A percentile compares a stretch with the other conserved stretches of the same genome.
Conservation (phyloP, 2,329 filamentous ascomycete species). For the Mycogone perniciosa region DNA sequence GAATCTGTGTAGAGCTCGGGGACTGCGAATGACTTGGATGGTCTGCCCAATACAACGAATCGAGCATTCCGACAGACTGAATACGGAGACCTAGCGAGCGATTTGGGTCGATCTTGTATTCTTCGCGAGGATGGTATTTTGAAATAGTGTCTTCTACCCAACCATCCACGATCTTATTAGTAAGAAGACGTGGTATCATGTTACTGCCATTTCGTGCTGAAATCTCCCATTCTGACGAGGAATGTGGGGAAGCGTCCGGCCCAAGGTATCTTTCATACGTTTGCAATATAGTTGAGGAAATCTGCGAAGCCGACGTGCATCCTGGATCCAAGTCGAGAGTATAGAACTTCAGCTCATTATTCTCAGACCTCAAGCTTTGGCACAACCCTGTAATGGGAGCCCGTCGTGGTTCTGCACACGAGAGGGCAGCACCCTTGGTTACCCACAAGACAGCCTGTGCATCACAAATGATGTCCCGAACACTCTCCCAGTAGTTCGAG, state of each 20-base stretch:
- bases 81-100: constrained; percentile 4
- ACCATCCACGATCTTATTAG: neutral
- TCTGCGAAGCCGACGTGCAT: neutral
- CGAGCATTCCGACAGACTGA: constrained; percentile 1
- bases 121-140: constrained; percentile 6
- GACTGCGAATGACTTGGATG: neutral
- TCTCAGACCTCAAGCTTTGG: constrained; percentile 1
- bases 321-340: constrained; percentile 1
- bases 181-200: constrained; percentile 7
- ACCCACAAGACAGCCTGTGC: constrained; percentile 9
- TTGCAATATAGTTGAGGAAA: neutral
- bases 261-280: constrained; percentile 8
- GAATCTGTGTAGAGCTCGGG: constrained; percentile 5
- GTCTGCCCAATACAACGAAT: constrained; percentile 10
- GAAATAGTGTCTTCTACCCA: constrained; percentile 7
- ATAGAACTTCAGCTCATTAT: constrained; percentile 1
- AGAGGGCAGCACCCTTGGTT: neutral
- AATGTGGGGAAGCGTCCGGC: constrained; percentile 6
- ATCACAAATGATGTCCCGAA: neutral
- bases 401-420: neutral
- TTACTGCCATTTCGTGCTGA: constrained; percentile 5
- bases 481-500: constrained; percentile 2
- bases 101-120: neutral
- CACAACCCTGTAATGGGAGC: constrained; percentile 2
- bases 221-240: constrained; percentile 9